Evolutionary conservation across 441 rosid genomes (phyloP).

Genomic region (Pelargonium cotyledonis): DNA sequence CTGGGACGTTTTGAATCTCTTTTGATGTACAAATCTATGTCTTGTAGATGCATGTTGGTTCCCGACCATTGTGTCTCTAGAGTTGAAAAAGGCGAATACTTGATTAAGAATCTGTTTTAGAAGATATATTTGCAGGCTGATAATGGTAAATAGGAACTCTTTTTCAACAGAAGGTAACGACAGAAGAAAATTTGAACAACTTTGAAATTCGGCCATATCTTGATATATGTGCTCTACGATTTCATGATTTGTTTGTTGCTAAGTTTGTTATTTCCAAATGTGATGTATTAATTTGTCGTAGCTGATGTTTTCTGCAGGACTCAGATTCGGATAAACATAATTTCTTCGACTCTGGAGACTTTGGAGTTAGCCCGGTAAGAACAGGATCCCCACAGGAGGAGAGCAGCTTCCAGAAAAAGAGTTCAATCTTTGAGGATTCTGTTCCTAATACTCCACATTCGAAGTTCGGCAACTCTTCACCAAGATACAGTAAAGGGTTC

Average conservation of each 20-base stretch:
- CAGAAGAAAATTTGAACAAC: too few species aligned
- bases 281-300: not conserved
- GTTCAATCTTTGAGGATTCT: slow-evolving; percentile 81
- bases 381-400: slow-evolving; percentile 62
- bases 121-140: too few species aligned
- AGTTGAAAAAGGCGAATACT: not conserved
- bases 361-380: slow-evolving; percentile 44
- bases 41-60: not conserved
- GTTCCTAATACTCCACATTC: slow-evolving; percentile 82
- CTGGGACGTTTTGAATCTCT: slow-evolving; percentile 16
- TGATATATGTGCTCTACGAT: too few species aligned
- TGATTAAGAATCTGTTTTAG: too few species aligned
- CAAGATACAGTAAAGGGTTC: slow-evolving; percentile 68
- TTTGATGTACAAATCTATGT: not conserved
- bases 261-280: too few species aligned
- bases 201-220: too few species aligned
- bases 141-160: too few species aligned
- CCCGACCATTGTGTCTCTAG: not conserved
- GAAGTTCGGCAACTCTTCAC: slow-evolving; percentile 72
- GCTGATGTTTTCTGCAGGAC: slow-evolving; percentile 35
- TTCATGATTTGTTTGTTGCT: too few species aligned
- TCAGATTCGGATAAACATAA: slow-evolving; percentile 33
- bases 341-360: slow-evolving; percentile 58
- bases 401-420: slow-evolving; percentile 42
- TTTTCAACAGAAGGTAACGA: too few species aligned